Percentiles rank a stretch among this genome's conserved stretches.
Conservation (phyloP, 768 basidiomycete species). For the Podaxis sp. region DNA sequence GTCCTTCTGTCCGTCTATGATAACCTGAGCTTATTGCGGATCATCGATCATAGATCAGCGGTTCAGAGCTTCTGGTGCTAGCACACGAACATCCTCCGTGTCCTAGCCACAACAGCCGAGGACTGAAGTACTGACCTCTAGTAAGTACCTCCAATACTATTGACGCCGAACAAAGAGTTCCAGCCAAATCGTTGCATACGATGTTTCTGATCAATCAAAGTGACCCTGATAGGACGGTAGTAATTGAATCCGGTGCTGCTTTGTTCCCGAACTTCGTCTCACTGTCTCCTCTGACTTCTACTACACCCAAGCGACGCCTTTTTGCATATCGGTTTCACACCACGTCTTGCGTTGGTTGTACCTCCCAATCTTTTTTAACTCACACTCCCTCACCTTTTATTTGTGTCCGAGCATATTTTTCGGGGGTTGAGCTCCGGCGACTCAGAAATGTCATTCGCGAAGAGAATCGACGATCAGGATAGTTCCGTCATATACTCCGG, state of each 20-base stretch:
- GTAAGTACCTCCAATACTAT: no score
- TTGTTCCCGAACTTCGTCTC: not conserved
- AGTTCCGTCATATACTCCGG: constrained; percentile 3
- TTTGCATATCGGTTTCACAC: not conserved
- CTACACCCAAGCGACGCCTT: not conserved
- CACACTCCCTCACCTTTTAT: not conserved
- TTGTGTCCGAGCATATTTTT: not conserved
- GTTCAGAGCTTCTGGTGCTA: no score
- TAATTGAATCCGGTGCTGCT: not conserved
- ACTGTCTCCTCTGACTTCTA: not conserved
- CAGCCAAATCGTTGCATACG: no score
- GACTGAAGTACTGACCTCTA: no score
- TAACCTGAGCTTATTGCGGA: no score
- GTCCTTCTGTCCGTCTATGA: no score
- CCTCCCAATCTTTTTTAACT: constrained; percentile 4
- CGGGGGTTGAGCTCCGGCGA: not conserved
- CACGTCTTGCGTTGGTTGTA: not conserved
- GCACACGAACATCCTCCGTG: no score
- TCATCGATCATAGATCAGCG: no score
- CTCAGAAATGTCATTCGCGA: not conserved
- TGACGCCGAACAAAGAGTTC: no score
- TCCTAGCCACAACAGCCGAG: no score
- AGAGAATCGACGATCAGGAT: constrained; percentile 9
- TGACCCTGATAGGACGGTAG: not conserved
- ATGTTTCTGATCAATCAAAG: not conserved